These are phyloP conservation scores for Solanum stenotomum DNA, from an alignment of 257 asterid species.

Conservation along the genomic window DNA sequence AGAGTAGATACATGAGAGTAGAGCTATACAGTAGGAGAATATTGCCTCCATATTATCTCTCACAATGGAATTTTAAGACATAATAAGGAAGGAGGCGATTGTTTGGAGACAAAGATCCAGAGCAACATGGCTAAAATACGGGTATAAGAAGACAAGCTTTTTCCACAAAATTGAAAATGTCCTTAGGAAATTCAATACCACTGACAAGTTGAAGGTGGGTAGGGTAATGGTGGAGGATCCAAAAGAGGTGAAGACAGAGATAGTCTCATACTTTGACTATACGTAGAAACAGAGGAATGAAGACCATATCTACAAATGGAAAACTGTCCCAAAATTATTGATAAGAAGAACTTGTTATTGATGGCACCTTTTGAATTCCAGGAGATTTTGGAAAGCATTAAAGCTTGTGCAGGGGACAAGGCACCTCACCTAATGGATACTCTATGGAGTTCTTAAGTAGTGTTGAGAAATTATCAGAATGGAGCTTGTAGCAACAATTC, in stretches of 20 bases:
- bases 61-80: background rate
- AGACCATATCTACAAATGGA: background rate
- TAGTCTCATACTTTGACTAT: background rate
- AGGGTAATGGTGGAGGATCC: background rate
- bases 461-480: background rate
- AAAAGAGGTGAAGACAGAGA: background rate
- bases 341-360: background rate
- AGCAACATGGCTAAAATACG: background rate
- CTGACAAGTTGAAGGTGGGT: background rate
- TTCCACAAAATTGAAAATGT: background rate
- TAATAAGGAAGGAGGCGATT: background rate
- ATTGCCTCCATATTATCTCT: background rate
- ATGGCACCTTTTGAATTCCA: background rate
- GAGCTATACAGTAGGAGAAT: background rate
- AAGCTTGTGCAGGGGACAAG: background rate
- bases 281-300: too few species aligned
- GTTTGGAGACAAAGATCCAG: background rate
- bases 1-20: background rate
- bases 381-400: background rate
- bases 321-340: background rate
- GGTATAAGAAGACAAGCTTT: background rate
- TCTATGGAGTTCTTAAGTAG: background rate
- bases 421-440: background rate
- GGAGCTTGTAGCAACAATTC: background rate
- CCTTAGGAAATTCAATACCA: background rate